A percentile compares a stretch with the other conserved stretches of the same genome.
Evolutionary conservation across 805 yeast genomes (phyloP).

Genomic region (Lachancea nothofagi): DNA sequence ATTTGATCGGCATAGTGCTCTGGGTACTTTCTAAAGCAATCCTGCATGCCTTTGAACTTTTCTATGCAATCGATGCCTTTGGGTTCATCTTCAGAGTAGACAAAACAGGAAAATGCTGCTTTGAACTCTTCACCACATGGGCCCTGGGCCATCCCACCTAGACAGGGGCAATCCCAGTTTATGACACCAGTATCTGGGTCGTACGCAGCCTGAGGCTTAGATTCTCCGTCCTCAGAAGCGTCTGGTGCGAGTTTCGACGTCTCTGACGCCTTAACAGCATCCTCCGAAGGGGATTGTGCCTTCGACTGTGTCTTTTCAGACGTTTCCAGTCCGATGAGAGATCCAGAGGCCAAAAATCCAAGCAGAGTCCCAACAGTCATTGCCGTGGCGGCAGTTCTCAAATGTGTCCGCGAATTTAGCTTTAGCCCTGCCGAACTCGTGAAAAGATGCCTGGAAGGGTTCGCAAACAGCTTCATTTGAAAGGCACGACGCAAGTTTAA

Average conservation of each 20-base stretch:
- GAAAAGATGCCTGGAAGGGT: conserved; percentile 2
- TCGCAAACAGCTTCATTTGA: background rate
- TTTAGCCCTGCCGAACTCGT: background rate
- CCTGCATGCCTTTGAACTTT: conserved; percentile 86
- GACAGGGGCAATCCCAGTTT: conserved; percentile 99
- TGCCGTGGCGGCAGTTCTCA: conserved; percentile 2
- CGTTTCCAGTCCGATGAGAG: conserved; percentile 1
- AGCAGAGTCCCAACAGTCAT: conserved; percentile 1
- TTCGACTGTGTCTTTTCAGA: conserved; percentile 4
- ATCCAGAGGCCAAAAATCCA: conserved; percentile 1
- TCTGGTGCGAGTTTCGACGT: conserved; percentile 4
- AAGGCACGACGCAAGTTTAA: conserved; percentile 1
- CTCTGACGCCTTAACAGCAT: background rate
- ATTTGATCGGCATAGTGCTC: conserved; percentile 91
- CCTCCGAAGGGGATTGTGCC: conserved; percentile 6
- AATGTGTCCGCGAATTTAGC: background rate
- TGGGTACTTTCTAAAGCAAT: conserved; percentile 87
- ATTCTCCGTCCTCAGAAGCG: background rate
- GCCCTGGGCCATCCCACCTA: conserved; percentile 98
- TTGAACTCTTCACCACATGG: conserved; percentile 97
- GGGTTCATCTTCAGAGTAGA: conserved; percentile 89
- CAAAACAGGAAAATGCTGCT: conserved; percentile 91
- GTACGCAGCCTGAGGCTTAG: conserved; percentile 60
- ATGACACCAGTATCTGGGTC: conserved; percentile 97
- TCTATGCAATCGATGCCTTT: conserved; percentile 94